Evolutionary conservation across 75 land plant genomes (phyloP), one percentile per base, ranked within the genome.

Genomic region (Cryptomeria japonica): DNA sequence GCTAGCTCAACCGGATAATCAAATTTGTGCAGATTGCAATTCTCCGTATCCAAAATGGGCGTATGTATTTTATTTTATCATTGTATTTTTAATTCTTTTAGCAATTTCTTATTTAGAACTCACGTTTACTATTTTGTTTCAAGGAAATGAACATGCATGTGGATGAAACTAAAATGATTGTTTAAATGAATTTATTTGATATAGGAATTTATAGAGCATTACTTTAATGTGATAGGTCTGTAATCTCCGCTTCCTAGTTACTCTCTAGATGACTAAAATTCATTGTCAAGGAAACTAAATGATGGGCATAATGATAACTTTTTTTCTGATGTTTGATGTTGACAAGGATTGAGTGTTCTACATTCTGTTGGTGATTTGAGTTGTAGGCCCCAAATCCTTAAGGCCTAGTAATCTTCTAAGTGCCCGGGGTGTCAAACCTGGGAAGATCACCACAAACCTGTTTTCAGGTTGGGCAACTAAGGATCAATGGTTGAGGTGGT

Each of bases 41-140:
- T 93, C 98, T 73, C 97, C 93, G 42, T 94, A 95, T 90, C 99
- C 99, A 89, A 97, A 96, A 93, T 97, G 99, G 99, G 98, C 97
- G 99, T 97, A 95, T 86, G 98, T 95, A 47, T 87, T 78, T 55
- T 58, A 46, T 38, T 47, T 2, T 79, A 9, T 18, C 58, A 39
- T 39, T 38, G 28, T 80, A 80, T 41, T 39, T 9, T 80, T 80
- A 22, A 39, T 7, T 41, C 53, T 37, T 38, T 77, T 37, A 77
- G 41, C 37, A 37, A 42, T 42, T 39, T 25, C 11, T 80, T 39
- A 41, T 80, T 25, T 80, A 8, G 25, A 80, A 39, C 25, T 32
- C 77, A 73, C 15, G 25, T 42, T 41, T 38, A 8, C 42, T 39
- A 41, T 22, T 25, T 80, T 39, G 11, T 80, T 80, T 80, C 83